Evolutionary conservation across 805 yeast genomes (phyloP).

Genomic region (Tetrapisispora fleetii): DNA sequence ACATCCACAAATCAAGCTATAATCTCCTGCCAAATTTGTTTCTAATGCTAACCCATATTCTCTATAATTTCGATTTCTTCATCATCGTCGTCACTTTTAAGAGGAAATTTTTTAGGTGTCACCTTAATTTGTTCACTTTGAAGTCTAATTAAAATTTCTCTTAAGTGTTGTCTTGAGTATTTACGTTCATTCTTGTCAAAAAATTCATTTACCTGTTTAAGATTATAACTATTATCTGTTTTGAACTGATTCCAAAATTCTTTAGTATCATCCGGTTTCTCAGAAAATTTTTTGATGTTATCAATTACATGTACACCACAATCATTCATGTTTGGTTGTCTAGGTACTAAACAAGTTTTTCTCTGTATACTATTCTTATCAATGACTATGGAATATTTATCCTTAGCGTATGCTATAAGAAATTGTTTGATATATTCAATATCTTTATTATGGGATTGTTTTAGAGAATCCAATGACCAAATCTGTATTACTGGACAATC

Average conservation of each 20-base stretch:
- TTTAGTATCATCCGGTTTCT: slow-evolving; percentile 39
- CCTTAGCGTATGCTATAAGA: slow-evolving; percentile 59
- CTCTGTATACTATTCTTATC: slow-evolving; percentile 38
- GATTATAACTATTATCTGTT: slow-evolving; percentile 10
- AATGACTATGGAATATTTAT: slow-evolving; percentile 43
- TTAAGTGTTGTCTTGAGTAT: slow-evolving; percentile 19
- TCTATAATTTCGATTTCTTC: slow-evolving; percentile 3
- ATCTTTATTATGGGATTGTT: slow-evolving; percentile 42
- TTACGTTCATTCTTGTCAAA: slow-evolving; percentile 22
- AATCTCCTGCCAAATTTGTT: neutral
- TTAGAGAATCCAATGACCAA: slow-evolving; percentile 67
- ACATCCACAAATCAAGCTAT: neutral
- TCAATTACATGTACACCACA: slow-evolving; percentile 90
- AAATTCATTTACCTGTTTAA: slow-evolving; percentile 16
- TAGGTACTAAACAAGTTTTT: slow-evolving; percentile 53
- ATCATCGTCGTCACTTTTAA: neutral
- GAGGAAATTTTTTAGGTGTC: neutral
- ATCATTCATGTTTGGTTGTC: slow-evolving; percentile 81
- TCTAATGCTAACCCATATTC: neutral
- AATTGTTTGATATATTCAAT: slow-evolving; percentile 49
- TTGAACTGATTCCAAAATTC: slow-evolving; percentile 36
- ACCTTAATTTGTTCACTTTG: slow-evolving; percentile 4
- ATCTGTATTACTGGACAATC: slow-evolving; percentile 28
- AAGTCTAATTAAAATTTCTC: slow-evolving; percentile 15
- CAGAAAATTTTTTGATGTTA: slow-evolving; percentile 52